phyloP scores from a whole-genome alignment of 768 basidiomycete genomes.

The Hypsizygus marmoreus region DNA sequence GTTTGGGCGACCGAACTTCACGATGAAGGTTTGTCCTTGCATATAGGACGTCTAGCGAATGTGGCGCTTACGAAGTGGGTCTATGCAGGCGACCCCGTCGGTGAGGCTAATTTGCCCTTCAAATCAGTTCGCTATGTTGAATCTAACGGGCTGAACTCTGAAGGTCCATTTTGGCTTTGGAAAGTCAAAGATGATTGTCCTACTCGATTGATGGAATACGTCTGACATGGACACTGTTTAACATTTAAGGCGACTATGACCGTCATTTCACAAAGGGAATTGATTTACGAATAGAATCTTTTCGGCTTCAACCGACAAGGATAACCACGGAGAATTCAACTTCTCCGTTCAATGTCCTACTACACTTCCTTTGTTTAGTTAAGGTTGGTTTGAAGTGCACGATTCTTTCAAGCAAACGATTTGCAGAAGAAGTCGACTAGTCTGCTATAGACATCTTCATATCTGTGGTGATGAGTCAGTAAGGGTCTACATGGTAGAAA shows the following conservation, averaged over 20 bases:
- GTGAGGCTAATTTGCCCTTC: conserved; percentile 35
- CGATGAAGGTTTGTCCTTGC: conserved; percentile 44
- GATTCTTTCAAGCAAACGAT: conserved; percentile 19
- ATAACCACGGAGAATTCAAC: no score
- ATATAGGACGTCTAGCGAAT: no score
- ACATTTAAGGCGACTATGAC: no score
- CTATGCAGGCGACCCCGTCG: conserved; percentile 61
- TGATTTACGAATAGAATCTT: no score
- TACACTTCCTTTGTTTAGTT: background rate
- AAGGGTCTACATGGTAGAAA: background rate
- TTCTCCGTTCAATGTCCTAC: no score
- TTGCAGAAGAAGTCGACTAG: conserved; percentile 51
- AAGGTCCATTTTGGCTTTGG: conserved; percentile 78
- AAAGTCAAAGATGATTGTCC: conserved; percentile 48
- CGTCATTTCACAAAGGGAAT: no score
- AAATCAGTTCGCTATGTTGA: background rate
- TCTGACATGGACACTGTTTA: no score
- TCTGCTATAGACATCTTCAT: conserved; percentile 57
- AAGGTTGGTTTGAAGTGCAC: background rate
- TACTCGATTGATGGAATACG: conserved; percentile 35
- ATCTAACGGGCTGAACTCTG: background rate
- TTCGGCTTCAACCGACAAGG: no score
- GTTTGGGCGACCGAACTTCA: conserved; percentile 68
- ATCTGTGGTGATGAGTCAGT: conserved; percentile 26
- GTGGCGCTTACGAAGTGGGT: no score